These are phyloP conservation scores for Bacidia gigantensis DNA, from an alignment of 495 filamentous ascomycete genomes.

Conservation along the genomic window DNA sequence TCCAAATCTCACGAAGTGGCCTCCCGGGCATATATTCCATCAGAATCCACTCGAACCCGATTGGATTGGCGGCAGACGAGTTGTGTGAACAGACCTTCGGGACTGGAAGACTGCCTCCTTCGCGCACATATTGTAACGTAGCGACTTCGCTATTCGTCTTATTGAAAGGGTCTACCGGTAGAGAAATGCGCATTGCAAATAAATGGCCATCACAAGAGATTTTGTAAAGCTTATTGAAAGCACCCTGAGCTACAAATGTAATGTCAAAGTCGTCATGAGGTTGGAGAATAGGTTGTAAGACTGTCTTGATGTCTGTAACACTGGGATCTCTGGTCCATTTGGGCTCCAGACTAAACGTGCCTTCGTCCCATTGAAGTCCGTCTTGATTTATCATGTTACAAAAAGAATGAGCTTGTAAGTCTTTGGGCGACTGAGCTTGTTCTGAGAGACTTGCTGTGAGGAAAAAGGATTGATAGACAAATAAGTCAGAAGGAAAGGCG, in stretches of 20 bases:
- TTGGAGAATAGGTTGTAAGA: not conserved
- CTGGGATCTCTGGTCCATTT: not conserved
- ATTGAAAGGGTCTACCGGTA: slow-evolving; percentile 39
- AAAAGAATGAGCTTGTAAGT: no score
- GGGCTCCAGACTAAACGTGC: not conserved
- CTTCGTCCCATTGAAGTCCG: not conserved
- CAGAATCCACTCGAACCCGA: slow-evolving; percentile 48
- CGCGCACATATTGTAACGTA: slow-evolving; percentile 34
- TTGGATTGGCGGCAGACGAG: slow-evolving; percentile 28
- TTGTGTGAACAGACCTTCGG: slow-evolving; percentile 37
- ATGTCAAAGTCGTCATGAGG: not conserved
- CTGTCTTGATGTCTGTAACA: not conserved
- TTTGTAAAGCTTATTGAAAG: slow-evolving; percentile 17
- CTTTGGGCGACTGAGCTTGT: no score
- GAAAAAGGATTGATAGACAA: no score
- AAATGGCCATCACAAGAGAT: not conserved
- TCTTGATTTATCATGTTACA: not conserved
- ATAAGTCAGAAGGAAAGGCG: no score
- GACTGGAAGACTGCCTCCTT: slow-evolving; percentile 36
- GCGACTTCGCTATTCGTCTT: slow-evolving; percentile 44
- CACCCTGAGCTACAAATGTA: slow-evolving; percentile 6
- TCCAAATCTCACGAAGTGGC: slow-evolving; percentile 30
- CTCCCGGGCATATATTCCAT: slow-evolving; percentile 36
- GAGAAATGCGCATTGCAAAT: slow-evolving; percentile 35
- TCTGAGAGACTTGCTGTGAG: no score